Conservation (phyloP, 2,329 filamentous ascomycete genomes). For the Lachnellula subtilissima region DNA sequence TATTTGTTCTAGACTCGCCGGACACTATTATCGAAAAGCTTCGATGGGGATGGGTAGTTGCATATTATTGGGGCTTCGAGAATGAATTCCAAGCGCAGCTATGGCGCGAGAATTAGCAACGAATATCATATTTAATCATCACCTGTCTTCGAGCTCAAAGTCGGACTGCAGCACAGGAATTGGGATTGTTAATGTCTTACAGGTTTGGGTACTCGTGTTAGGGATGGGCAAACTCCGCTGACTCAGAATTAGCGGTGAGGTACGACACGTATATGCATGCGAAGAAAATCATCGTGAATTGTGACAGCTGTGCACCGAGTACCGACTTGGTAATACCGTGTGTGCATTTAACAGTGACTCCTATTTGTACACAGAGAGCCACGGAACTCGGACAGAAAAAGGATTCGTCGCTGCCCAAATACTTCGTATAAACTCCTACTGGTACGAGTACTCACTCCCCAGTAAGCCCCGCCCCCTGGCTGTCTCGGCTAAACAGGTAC, state of each 20-base stretch:
- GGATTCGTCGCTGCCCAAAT: too few species aligned
- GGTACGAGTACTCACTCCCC: neutral
- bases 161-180: too few species aligned
- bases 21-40: neutral
- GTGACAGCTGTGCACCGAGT: neutral
- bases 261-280: neutral
- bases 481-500: neutral
- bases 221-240: neutral
- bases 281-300: neutral
- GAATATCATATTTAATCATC: too few species aligned
- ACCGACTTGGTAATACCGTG: neutral
- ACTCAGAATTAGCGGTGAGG: neutral
- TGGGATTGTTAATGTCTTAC: neutral
- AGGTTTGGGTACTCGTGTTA: neutral
- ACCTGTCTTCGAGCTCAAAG: too few species aligned
- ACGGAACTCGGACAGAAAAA: too few species aligned
- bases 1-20: neutral
- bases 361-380: neutral
- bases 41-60: neutral
- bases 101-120: neutral
- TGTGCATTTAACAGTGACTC: neutral
- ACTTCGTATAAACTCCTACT: neutral
- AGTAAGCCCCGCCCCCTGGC: neutral
- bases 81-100: neutral
- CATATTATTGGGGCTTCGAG: neutral